Conservation (phyloP, 805 yeast genomes). For the Blastobotrys muscicola region DNA sequence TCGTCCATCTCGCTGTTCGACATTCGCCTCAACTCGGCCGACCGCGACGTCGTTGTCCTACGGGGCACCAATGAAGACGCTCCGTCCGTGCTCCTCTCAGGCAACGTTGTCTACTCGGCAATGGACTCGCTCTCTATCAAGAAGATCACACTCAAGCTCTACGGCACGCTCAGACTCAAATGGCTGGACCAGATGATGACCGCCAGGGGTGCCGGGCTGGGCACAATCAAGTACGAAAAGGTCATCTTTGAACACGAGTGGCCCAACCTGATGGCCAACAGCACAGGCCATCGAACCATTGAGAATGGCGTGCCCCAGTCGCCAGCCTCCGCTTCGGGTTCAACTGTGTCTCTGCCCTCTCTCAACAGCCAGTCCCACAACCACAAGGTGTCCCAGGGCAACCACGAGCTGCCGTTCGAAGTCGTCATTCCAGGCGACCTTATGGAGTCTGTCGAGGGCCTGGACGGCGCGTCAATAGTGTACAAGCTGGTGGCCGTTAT, state of each 20-base stretch:
- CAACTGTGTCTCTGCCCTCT: not conserved
- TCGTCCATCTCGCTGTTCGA: conserved; percentile 36
- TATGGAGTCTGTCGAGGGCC: conserved; percentile 84
- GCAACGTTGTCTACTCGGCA: conserved; percentile 67
- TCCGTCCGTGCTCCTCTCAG: conserved; percentile 62
- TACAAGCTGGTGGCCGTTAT: conserved; percentile 67
- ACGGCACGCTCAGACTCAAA: conserved; percentile 56
- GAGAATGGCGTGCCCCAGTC: conserved; percentile 29
- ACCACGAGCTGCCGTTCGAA: conserved; percentile 85
- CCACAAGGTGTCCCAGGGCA: conserved; percentile 38
- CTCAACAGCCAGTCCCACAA: not conserved
- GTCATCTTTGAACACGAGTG: conserved; percentile 67
- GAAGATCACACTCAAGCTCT: conserved; percentile 51
- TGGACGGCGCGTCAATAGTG: conserved; percentile 47
- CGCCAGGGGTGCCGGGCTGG: conserved; percentile 20
- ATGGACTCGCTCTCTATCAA: conserved; percentile 66
- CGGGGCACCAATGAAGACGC: conserved; percentile 77
- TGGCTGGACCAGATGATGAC: conserved; percentile 28
- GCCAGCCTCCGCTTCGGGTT: not conserved
- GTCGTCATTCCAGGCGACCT: conserved; percentile 75
- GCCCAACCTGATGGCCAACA: conserved; percentile 45
- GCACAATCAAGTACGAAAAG: conserved; percentile 38
- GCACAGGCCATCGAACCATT: not conserved
- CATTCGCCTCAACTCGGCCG: conserved; percentile 52
- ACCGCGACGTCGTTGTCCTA: conserved; percentile 69